Conservation (phyloP, 2,329 filamentous ascomycete genomes). For the Pseudophaeomoniella oleicola region DNA sequence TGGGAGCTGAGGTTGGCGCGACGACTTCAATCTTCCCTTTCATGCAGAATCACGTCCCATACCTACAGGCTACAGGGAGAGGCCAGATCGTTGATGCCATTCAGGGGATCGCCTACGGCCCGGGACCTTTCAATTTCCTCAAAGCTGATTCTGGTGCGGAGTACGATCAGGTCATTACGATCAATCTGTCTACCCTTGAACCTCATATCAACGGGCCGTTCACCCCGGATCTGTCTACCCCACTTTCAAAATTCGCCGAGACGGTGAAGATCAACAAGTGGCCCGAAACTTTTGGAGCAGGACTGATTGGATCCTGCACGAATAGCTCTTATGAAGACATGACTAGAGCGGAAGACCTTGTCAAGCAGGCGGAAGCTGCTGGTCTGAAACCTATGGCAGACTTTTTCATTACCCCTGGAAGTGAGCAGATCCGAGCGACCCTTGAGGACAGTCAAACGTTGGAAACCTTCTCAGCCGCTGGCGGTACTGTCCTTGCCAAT, state of each 20-base stretch:
- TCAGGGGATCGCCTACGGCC: constrained; percentile 42
- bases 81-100: constrained; percentile 55
- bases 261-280: constrained; percentile 73
- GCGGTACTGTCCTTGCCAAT: constrained; percentile 82
- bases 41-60: constrained; percentile 67
- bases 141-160: constrained; percentile 65
- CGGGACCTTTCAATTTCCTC: constrained; percentile 50
- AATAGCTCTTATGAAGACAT: constrained; percentile 99
- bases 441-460: constrained; percentile 80
- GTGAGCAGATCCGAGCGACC: constrained; percentile 91
- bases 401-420: constrained; percentile 93
- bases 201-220: constrained; percentile 96
- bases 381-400: constrained; percentile 78
- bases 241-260: constrained; percentile 77
- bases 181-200: constrained; percentile 79
- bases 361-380: constrained; percentile 80
- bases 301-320: constrained; percentile 93
- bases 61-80: constrained; percentile 73
- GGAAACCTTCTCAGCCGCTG: constrained; percentile 69
- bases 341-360: constrained; percentile 83
- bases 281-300: constrained; percentile 82
- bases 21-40: constrained; percentile 94
- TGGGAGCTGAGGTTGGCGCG: constrained; percentile 82
- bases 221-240: constrained; percentile 88
- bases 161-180: constrained; percentile 83